Evolutionary conservation across 2,329 filamentous ascomycete genomes (phyloP), one percentile per base, ranked within the genome.

Genomic region (Aphanoascus verrucosus): DNA sequence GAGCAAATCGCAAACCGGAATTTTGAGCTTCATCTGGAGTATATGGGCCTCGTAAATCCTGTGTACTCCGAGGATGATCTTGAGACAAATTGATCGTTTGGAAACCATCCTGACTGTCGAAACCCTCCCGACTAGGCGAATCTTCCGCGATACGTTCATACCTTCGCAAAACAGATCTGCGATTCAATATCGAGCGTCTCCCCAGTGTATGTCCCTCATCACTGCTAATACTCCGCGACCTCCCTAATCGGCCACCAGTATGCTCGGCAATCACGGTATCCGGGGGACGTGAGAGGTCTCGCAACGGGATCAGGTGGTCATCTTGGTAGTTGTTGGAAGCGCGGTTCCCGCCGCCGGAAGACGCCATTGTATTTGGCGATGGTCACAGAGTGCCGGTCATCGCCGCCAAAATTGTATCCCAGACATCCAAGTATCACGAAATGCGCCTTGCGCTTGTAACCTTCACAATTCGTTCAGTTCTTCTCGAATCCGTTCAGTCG

Each of bases 231-330:
- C 64, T 65, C 49, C 60, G 61, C 54, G 62, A 55, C 55, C 62
- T 63, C 56, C 59, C 60, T 57, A 42, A 56, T 47, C 63, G 59
- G 28, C 67, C 59, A 56, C 57, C 52, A 45, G 62, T 60, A 23
- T 64, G 65, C 31, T 63, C 64, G 15, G 61, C 55, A 34, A 58
- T 59, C 46, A 55, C 57, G 23, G 56, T 59, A 52, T 66, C 67
- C 34, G 67, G 66, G 23, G 67, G 65, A 55, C 68, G 66, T 11
- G 73, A 72, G 35, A 86, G 73, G 61, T 84, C 79, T 67, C 83
- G 83, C 55, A 91, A 74, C 56, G 85, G 85, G 70, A 93, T 90
- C 57, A 84, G 83, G 52, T 71, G 69, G 55, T 64, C 57, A n/a
- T 58, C 57, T 15, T 35, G 37, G 2, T 34, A 23, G 50, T 59